A percentile compares a stretch with the other conserved stretches of the same genome.
Conservation (phyloP, 176 grass and related monocot species). For the Urochloa ruziziensis region DNA sequence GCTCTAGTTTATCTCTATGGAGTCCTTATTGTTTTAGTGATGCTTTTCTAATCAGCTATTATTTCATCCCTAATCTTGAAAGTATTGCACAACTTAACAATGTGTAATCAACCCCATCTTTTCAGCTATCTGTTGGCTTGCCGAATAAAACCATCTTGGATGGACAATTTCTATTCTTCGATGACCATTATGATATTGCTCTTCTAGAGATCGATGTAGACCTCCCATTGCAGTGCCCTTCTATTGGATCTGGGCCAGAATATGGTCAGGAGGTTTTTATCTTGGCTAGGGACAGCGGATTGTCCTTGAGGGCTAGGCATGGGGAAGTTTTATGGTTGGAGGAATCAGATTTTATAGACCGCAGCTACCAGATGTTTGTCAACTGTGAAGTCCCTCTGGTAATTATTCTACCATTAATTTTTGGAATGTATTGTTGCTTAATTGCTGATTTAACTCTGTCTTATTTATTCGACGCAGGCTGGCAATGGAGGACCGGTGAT, state of each 20-base stretch:
- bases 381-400: not conserved
- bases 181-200: not conserved
- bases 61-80: not conserved
- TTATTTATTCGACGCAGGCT: not conserved
- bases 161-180: not conserved
- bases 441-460: not conserved
- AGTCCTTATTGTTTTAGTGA: not conserved
- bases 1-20: not conserved
- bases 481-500: not conserved
- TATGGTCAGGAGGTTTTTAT: slow-evolving; percentile 14
- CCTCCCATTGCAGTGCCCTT: not conserved
- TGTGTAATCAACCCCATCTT: not conserved
- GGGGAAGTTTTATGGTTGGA: not conserved
- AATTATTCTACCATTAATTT: not conserved
- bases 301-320: not conserved
- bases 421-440: not conserved
- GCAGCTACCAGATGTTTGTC: not conserved
- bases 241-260: not conserved
- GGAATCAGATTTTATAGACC: not conserved
- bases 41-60: not conserved
- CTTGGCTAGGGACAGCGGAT: not conserved
- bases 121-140: not conserved
- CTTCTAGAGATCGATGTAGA: not conserved
- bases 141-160: not conserved
- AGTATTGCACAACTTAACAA: not conserved